Evolutionary conservation across 768 basidiomycete genomes (phyloP), one percentile per base, ranked within the genome.

Genomic region (Kwoniella europaea): DNA sequence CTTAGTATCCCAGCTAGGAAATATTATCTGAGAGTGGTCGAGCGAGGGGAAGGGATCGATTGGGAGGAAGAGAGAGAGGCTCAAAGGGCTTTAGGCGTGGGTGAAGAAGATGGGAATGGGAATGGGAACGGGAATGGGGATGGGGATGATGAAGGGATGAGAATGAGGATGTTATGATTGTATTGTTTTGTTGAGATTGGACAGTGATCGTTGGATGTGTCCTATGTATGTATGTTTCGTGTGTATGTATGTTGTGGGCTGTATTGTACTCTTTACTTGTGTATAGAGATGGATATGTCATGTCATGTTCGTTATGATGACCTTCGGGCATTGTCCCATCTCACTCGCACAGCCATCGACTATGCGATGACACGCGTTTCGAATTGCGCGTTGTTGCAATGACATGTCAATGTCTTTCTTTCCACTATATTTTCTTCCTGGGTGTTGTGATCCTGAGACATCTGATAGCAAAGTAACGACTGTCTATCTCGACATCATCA

Each of bases 31-130:
- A 53, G 79, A 18, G 76, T 79, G 13, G 62, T 79, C 61, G 71
- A 69, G 10, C 57, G 71, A 12, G 78, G 78, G 1, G 78, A 79
- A 61, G 79, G 78, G 35, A 79, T 81, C 24, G 79, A 81, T 65
- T 81, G 79, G 79, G 79, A 81, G 50, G 79, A 81, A 63, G 79
- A 81, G 63, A 55, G 77, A 35, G 79, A 81, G 59, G 79, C 79
- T 18, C 79, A 81, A 72, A 29, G 78, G 43, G 78, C 78, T 18
- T 56, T 81, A 68, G 78, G 78, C 0, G 58, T 79, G n/a, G 73
- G 67, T 10, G 70, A 76, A 18, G 76, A 81, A 43, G 76, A 77
- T 12, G 75, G 74, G 1, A 20, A 77, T 12, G 75, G 74, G 1
- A 20, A 42, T 27, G 53, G 62, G 16, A 70, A 74, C 2, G 50